These are phyloP conservation scores for Cordyceps pruinosa DNA, from an alignment of 2,329 filamentous ascomycete genomes.

Conservation along the genomic window DNA sequence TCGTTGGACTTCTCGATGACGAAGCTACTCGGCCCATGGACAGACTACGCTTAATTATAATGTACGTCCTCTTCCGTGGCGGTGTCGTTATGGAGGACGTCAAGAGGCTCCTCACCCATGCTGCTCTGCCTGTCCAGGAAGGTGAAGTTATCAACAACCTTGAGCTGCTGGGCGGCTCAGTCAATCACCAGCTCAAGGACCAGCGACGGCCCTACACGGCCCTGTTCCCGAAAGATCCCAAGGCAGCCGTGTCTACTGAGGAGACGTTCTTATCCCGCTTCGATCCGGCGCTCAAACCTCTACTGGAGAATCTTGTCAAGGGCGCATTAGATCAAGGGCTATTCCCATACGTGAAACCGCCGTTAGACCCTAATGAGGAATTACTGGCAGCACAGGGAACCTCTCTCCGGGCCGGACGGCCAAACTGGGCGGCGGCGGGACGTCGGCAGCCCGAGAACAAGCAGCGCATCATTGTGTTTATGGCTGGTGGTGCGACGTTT, in stretches of 20 bases:
- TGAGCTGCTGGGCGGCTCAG: slow-evolving; percentile 71
- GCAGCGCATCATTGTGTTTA: slow-evolving; percentile 86
- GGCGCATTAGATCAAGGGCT: slow-evolving; percentile 58
- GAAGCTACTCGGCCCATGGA: slow-evolving; percentile 65
- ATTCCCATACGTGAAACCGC: slow-evolving; percentile 70
- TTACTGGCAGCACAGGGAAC: slow-evolving; percentile 52
- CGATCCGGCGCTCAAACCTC: slow-evolving; percentile 70
- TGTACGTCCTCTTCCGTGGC: slow-evolving; percentile 81
- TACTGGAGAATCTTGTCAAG: slow-evolving; percentile 68
- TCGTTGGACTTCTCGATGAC: slow-evolving; percentile 84
- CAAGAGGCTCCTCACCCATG: slow-evolving; percentile 75
- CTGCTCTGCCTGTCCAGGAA: slow-evolving; percentile 68
- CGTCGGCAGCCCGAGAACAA: slow-evolving; percentile 68
- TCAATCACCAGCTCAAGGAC: slow-evolving; percentile 67
- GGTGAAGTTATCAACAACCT: slow-evolving; percentile 69
- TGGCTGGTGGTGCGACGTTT: slow-evolving; percentile 92
- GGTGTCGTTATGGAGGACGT: slow-evolving; percentile 81
- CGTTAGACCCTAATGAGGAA: slow-evolving; percentile 56
- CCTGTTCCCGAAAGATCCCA: slow-evolving; percentile 64
- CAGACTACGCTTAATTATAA: slow-evolving; percentile 73
- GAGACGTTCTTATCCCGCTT: slow-evolving; percentile 85
- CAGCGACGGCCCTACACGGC: slow-evolving; percentile 56
- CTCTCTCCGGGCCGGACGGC: slow-evolving; percentile 84
- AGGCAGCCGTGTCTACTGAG: slow-evolving; percentile 51
- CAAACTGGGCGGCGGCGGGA: slow-evolving; percentile 86